A percentile compares a stretch with the other conserved stretches of the same genome.
These are phyloP conservation scores for Lycium barbarum DNA, from an alignment of 257 asterid species.

Conservation along the genomic window DNA sequence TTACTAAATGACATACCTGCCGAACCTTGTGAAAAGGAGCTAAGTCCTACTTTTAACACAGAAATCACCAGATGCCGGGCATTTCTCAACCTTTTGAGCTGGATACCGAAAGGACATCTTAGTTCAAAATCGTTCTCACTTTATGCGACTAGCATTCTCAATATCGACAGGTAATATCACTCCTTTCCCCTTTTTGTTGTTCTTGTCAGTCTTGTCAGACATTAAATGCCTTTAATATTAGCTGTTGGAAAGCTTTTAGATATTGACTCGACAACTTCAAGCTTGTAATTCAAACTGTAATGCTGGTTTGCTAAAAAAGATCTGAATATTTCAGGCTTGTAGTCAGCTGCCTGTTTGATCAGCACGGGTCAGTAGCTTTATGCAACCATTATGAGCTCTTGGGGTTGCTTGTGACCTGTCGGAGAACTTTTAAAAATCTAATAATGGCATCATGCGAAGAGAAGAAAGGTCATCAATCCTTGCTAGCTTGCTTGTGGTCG, in stretches of 20 bases:
- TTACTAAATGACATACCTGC: constrained; percentile 32
- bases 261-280: constrained; percentile 21
- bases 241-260: constrained; percentile 17
- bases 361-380: constrained; percentile 35
- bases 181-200: constrained; percentile 26
- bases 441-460: constrained; percentile 58
- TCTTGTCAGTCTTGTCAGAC: background rate
- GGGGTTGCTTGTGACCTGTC: constrained; percentile 76
- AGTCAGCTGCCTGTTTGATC: constrained; percentile 64
- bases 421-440: constrained; percentile 68
- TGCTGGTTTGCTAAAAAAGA: constrained; percentile 20
- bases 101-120: constrained; percentile 78
- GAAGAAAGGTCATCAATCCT: constrained; percentile 47
- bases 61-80: constrained; percentile 55
- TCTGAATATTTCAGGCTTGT: constrained; percentile 67
- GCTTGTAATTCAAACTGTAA: background rate
- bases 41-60: constrained; percentile 33
- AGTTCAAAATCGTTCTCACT: constrained; percentile 61
- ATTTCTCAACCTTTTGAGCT: constrained; percentile 66
- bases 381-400: constrained; percentile 53
- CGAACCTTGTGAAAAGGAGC: constrained; percentile 45
- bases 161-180: constrained; percentile 75
- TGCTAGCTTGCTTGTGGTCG: constrained; percentile 37
- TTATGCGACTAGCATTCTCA: constrained; percentile 73
- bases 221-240: constrained; percentile 20